A percentile compares a stretch with the other conserved stretches of the same genome.
Conservation (phyloP, 148 eudicot genomes). For the Agrostemma githago region DNA sequence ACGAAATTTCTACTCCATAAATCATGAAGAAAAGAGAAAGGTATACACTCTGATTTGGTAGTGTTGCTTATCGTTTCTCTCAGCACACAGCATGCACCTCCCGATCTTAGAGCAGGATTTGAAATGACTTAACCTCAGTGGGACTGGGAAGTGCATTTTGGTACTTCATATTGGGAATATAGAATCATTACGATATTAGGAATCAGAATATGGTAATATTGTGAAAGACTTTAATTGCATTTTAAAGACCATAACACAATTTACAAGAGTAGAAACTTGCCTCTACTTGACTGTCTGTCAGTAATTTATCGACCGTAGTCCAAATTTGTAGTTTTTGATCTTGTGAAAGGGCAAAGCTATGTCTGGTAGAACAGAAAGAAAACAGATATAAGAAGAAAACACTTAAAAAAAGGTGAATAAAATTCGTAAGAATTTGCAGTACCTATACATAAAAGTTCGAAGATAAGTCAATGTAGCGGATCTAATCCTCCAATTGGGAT, state of each 20-base stretch:
- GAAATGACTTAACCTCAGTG: neutral
- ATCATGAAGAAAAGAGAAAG: neutral
- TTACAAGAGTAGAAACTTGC: slow-evolving; percentile 36
- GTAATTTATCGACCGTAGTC: slow-evolving; percentile 73
- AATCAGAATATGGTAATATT: too few species aligned
- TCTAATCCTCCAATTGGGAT: slow-evolving; percentile 97
- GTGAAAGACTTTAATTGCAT: too few species aligned
- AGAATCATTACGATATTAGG: too few species aligned
- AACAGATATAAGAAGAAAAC: neutral
- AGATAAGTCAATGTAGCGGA: slow-evolving; percentile 91
- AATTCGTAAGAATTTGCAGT: slow-evolving; percentile 15
- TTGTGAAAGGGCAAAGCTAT: slow-evolving; percentile 62
- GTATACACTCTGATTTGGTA: neutral
- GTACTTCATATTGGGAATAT: neutral
- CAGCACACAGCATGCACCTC: slow-evolving; percentile 6
- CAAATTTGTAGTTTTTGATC: slow-evolving; percentile 74
- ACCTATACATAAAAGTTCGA: slow-evolving; percentile 94
- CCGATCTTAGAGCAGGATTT: neutral
- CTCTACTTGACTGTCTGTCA: slow-evolving; percentile 90
- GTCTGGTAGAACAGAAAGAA: slow-evolving; percentile 43
- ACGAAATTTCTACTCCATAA: neutral
- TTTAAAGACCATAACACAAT: neutral
- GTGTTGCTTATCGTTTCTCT: neutral
- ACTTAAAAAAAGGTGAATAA: neutral
- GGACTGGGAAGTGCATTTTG: neutral